These are phyloP conservation scores for Colletotrichum coccodes DNA, from an alignment of 2,329 filamentous ascomycete genomes.

Conservation along the genomic window DNA sequence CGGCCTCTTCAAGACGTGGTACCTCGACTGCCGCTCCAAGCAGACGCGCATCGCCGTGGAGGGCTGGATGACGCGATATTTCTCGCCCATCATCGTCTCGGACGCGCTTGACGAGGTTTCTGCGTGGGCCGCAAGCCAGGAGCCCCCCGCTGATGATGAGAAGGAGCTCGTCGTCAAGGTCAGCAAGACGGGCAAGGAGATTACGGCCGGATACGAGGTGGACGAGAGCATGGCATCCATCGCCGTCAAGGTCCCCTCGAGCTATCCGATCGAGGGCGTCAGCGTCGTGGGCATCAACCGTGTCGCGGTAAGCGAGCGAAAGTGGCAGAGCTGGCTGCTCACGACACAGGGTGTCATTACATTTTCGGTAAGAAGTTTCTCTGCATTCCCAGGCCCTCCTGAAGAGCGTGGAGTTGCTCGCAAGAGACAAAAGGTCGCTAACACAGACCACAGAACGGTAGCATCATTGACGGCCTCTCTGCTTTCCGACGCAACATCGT, in stretches of 20 bases:
- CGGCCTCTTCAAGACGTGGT: slow-evolving; percentile 85
- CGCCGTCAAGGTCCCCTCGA: slow-evolving; percentile 80
- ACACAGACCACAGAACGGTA: slow-evolving; percentile 69
- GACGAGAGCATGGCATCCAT: slow-evolving; percentile 89
- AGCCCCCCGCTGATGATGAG: slow-evolving; percentile 59
- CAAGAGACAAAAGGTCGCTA: not conserved
- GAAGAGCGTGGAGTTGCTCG: not conserved
- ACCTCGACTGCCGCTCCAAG: slow-evolving; percentile 80
- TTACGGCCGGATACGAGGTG: slow-evolving; percentile 85
- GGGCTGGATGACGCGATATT: slow-evolving; percentile 85
- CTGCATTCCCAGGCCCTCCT: not conserved
- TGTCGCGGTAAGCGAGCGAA: slow-evolving; percentile 88
- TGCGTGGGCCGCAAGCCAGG: slow-evolving; percentile 70
- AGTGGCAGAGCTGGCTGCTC: slow-evolving; percentile 92
- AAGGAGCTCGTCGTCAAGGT: slow-evolving; percentile 75
- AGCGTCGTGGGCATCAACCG: slow-evolving; percentile 81
- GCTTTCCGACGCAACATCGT: slow-evolving; percentile 89
- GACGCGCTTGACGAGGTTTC: slow-evolving; percentile 74
- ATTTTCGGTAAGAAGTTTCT: slow-evolving; percentile 70
- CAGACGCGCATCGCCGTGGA: slow-evolving; percentile 85
- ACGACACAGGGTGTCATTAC: slow-evolving; percentile 93
- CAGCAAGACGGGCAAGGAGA: slow-evolving; percentile 76
- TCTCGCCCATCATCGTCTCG: slow-evolving; percentile 76
- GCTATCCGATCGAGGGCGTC: slow-evolving; percentile 85
- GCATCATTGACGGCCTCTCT: slow-evolving; percentile 85